A percentile compares a stretch with the other conserved stretches of the same genome.
Evolutionary conservation across 345 rosid genomes (phyloP).

Genomic region (Litchi chinensis): DNA sequence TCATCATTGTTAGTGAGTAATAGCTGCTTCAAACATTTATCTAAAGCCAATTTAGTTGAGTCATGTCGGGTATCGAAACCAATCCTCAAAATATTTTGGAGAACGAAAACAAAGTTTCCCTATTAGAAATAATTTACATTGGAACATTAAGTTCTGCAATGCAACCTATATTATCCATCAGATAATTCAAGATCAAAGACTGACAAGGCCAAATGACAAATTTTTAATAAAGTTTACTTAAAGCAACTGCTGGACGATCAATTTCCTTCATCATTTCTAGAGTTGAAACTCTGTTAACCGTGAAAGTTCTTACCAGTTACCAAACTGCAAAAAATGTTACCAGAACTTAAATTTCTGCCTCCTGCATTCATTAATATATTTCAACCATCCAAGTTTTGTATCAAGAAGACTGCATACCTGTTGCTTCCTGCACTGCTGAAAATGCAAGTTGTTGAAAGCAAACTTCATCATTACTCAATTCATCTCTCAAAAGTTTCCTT

Average conservation of each 20-base stretch:
- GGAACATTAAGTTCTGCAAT: neutral
- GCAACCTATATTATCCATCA: neutral
- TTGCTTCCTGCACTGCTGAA: slow-evolving; percentile 59
- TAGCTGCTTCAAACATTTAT: neutral
- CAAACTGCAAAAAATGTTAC: neutral
- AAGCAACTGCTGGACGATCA: neutral
- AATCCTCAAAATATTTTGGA: neutral
- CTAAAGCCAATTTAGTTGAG: neutral
- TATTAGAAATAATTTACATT: neutral
- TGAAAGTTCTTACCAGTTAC: neutral
- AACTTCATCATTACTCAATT: slow-evolving; percentile 36
- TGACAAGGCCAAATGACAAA: neutral
- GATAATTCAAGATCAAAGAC: neutral
- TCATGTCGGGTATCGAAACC: neutral
- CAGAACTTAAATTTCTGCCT: neutral
- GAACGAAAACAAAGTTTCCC: neutral
- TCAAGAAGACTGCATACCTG: slow-evolving; percentile 35
- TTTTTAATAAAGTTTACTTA: neutral
- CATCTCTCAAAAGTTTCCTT: slow-evolving; percentile 29
- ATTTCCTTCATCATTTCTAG: neutral
- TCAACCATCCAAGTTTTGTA: neutral
- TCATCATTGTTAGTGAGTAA: neutral
- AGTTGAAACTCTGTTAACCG: neutral
- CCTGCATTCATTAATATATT: neutral
- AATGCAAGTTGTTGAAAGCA: slow-evolving; percentile 53